Percentiles rank a stretch among this genome's conserved stretches.
Conservation (phyloP, 2,329 filamentous ascomycete genomes). For the Neoscytalidium dimidiatum region DNA sequence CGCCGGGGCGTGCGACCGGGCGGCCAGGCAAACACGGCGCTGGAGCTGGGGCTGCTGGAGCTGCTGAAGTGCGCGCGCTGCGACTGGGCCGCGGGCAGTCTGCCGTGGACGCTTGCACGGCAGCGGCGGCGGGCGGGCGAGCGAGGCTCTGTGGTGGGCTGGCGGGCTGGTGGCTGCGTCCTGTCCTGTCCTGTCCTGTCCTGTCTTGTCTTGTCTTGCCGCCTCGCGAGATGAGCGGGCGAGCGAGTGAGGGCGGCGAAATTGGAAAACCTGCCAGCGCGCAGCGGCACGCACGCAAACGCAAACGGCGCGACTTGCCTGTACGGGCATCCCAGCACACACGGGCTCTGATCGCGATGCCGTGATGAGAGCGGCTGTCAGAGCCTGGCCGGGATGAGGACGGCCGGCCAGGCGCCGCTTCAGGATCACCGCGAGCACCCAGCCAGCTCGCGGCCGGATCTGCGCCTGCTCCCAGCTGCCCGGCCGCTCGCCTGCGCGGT, state of each 20-base stretch:
- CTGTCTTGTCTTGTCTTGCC: neutral
- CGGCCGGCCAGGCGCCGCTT: neutral
- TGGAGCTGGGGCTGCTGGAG: neutral
- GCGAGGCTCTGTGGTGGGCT: slow-evolving; percentile 10
- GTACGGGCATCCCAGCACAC: slow-evolving; percentile 1
- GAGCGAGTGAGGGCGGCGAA: neutral
- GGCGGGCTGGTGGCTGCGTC: too few species aligned
- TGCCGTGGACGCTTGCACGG: slow-evolving; percentile 1
- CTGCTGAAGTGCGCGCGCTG: neutral
- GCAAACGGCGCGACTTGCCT: neutral
- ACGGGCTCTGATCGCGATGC: neutral
- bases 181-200: neutral
- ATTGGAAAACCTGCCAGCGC: neutral
- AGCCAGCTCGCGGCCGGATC: slow-evolving; percentile 1
- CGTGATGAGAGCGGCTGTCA: neutral
- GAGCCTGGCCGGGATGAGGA: too few species aligned
- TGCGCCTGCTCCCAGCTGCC: neutral
- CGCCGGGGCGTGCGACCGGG: slow-evolving; percentile 3
- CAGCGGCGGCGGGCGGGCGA: slow-evolving; percentile 7
- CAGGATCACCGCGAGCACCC: neutral
- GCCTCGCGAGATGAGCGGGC: neutral
- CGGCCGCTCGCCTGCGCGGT: neutral
- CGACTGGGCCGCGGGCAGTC: neutral
- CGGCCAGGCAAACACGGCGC: slow-evolving; percentile 9
- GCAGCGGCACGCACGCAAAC: neutral